Evolutionary conservation across 331 rosid species (phyloP), one percentile per base, ranked within the genome.

Genomic region (Pyracantha coccinea): DNA sequence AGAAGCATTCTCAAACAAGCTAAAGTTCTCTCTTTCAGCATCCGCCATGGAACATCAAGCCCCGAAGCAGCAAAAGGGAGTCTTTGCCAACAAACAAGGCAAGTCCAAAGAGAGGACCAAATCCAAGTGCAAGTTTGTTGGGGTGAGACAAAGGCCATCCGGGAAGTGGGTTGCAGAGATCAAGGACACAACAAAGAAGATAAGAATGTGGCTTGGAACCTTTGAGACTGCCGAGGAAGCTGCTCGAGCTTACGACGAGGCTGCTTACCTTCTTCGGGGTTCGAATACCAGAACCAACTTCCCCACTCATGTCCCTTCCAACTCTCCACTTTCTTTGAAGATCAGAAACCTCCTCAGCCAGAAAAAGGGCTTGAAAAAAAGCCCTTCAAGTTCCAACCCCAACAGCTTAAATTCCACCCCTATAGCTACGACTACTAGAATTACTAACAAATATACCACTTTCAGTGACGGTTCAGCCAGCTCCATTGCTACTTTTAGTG

Each of bases 151-250:
- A 67, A 86, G 98, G 81, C 89, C 97, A 27, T 93, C 93, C 1
- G 98, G 98, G 59, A 93, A 89, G 86, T 93, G 97, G 97, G 97
- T 92, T 16, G 92, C 98, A 50, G 97, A 93, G 80, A 93, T 93
- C 84, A 93, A 93, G 83, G 98, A 93, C 88, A 91, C 97, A 8
- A 81, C 90, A 7, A 82, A 82, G 82, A 89, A 86, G 80, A 89
- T 93, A 23, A 88, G 97, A 44, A 73, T 93, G 87, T 93, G 98
- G 98, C 87, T 93, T 23, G 97, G 98, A 7, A 91, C 97, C 21
- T 91, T 85, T n/a, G 79, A 71, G 54, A 88, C 96, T 1, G 85
- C 97, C 0, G 98, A 93, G 19, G 97, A 85, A 71, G 97, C 98
- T 65, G 98, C 98, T 68, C 66, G 89, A 62, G 98, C 98, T 63